Base-by-base conservation (phyloP, 805 yeast genomes). In the Ogataea populi-albae region DNA sequence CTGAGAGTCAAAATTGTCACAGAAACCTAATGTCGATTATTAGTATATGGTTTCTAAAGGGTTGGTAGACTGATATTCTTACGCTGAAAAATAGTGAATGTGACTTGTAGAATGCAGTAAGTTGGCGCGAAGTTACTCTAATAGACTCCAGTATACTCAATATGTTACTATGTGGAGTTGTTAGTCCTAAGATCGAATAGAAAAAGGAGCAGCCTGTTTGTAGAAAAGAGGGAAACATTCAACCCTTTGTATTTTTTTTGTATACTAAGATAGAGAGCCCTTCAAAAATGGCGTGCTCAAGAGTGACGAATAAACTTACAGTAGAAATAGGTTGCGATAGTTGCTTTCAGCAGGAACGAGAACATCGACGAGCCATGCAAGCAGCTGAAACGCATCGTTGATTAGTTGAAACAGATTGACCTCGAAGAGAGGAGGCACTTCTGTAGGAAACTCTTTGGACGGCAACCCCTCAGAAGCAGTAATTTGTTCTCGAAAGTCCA, bases 261-360 rank as follows among this genome's bases (percentile, higher is more conserved):
- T n/a, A n/a, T n/a, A n/a, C n/a, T n/a, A n/a, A n/a, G n/a, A n/a
- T n/a, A n/a, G n/a, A n/a, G n/a, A n/a, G n/a, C n/a, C n/a, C n/a
- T n/a, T n/a, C n/a, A n/a, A 17, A 11, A 25, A 7, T 23, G n/a
- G 16, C 32, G n/a, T n/a, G n/a, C n/a, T n/a, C n/a, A n/a, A n/a
- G n/a, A n/a, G n/a, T n/a, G n/a, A n/a, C n/a, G n/a, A n/a, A n/a
- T n/a, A n/a, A n/a, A 47, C 57, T 40, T 47, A 52, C 57, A 53
- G 28, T 23, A 53, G 40, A n/a, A 44, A 28, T 25, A 51, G 18
- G 26, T 42, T 53, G 12, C 56, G 41, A 28, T 44, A 48, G 23
- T 38, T 41, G 34, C 56, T 51, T 6, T 50, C 42, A 15, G 31
- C 35, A n/a, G 58, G 58, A 14, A 53, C 43, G 12, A 37, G 20